Base-by-base conservation (phyloP, 2,329 filamentous ascomycete species). In the Fusarium sp. region DNA sequence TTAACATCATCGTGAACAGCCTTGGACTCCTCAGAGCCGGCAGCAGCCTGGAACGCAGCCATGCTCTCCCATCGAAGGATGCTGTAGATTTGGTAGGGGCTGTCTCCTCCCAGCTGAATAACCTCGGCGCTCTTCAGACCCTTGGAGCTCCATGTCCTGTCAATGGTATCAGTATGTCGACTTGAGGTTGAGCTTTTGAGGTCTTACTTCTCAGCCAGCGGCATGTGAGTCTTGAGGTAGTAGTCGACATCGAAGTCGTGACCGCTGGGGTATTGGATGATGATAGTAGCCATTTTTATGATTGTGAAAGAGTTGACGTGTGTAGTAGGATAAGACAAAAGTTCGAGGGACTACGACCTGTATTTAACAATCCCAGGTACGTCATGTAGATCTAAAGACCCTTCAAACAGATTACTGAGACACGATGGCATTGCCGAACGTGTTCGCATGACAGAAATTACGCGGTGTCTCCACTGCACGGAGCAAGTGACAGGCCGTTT, bases 201-300 rank as follows among this genome's bases (percentile, higher is more conserved):
- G 1, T 24, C 46, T 32, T 12, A 65, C 62, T 65, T 65, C 18
- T 60, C 24, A 3, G 12, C 61, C 0, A 65, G 34, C 7, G 61
- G 54, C 45, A 65, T 60, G 8, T 65, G 62, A 1, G 32, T 65
- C 29, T 60, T 65, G 9, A 60, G 4, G 12, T 65, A 65, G 32
- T 65, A 65, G 18, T 65, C 62, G 13, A 65, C 10, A 30, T 65
- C 47, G 10, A 65, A 65, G n/a, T 65, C 62, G 20, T 65, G 54
- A 5, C 62, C 62, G 29, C n/a, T 38, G 9, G 62, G 62, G 20
- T 65, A 65, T 5, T 65, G 62, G 22, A 65, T 30, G 16, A 65
- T 20, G 5, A 65, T n/a, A 4, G 62, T 65, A 11, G 40, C 18
- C 62, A 65, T 65, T 10, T 4, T 47, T 32, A 7, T 8, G 2